Conservation (phyloP, 2,329 filamentous ascomycete species). For the Epichloe coenophiala region DNA sequence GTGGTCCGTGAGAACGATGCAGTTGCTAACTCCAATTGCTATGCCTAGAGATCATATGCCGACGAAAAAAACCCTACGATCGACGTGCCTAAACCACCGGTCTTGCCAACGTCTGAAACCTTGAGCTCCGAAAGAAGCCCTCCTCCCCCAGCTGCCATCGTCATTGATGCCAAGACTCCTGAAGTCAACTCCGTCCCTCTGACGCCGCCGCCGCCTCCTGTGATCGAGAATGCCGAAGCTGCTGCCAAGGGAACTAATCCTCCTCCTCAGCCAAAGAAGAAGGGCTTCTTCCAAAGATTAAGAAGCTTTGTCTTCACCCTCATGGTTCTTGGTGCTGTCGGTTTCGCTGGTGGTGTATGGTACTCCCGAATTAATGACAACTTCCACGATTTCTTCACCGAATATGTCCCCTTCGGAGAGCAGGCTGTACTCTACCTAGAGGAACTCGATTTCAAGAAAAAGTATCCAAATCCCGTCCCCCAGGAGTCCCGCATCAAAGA, state of each 20-base stretch:
- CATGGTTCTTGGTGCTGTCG: conserved; percentile 59
- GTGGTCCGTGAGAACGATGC: not conserved
- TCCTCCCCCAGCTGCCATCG: conserved; percentile 24
- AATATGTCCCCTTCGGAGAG: conserved; percentile 90
- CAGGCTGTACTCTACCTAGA: conserved; percentile 91
- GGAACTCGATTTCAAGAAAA: conserved; percentile 81
- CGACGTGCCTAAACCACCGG: conserved; percentile 32
- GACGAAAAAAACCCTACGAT: conserved; percentile 38
- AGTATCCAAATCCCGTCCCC: conserved; percentile 46
- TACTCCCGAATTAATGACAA: conserved; percentile 90
- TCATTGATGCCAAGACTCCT: conserved; percentile 11
- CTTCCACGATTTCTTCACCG: conserved; percentile 98
- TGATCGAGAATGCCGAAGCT: not conserved
- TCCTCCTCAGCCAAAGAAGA: conserved; percentile 34
- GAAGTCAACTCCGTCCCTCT: conserved; percentile 16
- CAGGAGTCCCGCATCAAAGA: conserved; percentile 35
- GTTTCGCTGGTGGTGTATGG: conserved; percentile 80
- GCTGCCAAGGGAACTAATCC: conserved; percentile 11
- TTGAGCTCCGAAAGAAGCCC: conserved; percentile 32
- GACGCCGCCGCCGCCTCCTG: conserved; percentile 15
- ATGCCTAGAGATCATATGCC: conserved; percentile 40
- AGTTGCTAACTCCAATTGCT: not conserved
- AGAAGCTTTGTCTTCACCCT: conserved; percentile 66
- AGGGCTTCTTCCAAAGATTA: conserved; percentile 58
- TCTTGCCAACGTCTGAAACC: conserved; percentile 41